Base-by-base conservation (phyloP, 768 basidiomycete genomes). In the Russula vinacea region DNA sequence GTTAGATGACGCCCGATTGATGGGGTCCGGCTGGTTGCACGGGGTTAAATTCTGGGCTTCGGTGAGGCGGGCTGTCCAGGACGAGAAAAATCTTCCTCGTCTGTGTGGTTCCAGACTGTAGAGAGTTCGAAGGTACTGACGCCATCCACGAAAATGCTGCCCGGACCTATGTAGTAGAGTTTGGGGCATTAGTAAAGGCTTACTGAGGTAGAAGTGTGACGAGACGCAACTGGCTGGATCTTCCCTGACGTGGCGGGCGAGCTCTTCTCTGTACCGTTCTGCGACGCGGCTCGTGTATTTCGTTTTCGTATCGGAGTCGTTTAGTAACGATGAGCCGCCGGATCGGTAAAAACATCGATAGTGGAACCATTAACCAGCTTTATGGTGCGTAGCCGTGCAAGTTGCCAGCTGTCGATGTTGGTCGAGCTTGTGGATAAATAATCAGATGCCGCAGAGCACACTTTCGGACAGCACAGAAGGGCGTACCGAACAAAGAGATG, bases 1-100 rank as follows among this genome's bases (percentile, higher is more conserved):
- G 69, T 62, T 26, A 71, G 66, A 13, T n/a, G 50, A 29, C 66
- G 62, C 44, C 62, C 62, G 26, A 62, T 59, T 14, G 50, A 50
- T 19, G 66, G 62, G 62, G 68, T 19, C 60, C 45, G 9, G 59
- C 3, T 2, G 66, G 62, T n/a, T 56, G 17, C 4, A 73, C 1
- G 73, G 55, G 17, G 70, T 16, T 32, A 68, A 22, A 9, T 78
- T 60, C 62, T 75, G 45, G 79, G 62, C 62, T 77, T 76, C 29
- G 73, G 65, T 0, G 73, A 62, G 16, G 76, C 76, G 0, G 92
- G 88, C 73, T 96, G 95, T 93, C 95, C 96, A 98, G 32, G 92
- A 90, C 53, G 92, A 87, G 77, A 98, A 99, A 98, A 99, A 73
- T 98, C 95, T 10, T 97, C 95, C 58, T 93, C 93, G 0, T 78